Evolutionary conservation across 2,329 filamentous ascomycete species (phyloP).

Genomic region (Exserohilum turcica): DNA sequence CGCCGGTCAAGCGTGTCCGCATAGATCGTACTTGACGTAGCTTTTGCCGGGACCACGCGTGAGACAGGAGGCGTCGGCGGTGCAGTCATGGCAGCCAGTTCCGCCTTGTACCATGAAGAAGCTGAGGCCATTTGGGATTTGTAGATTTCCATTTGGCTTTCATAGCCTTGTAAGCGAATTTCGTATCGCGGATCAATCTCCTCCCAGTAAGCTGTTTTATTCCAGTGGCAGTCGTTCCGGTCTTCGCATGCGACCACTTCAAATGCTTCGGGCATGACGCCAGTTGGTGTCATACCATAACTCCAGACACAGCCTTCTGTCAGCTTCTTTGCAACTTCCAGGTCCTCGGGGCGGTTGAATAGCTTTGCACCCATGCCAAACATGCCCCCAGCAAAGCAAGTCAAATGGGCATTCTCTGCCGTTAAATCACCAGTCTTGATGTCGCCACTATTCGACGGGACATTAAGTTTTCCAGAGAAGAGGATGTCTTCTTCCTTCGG

Average conservation of each 20-base stretch:
- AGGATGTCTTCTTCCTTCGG: conserved; percentile 54
- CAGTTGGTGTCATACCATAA: conserved; percentile 62
- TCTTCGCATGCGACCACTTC: conserved; percentile 55
- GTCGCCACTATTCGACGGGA: conserved; percentile 36
- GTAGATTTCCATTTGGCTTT: conserved; percentile 44
- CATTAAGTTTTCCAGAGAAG: conserved; percentile 44
- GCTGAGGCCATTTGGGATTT: conserved; percentile 41
- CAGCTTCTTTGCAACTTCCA: conserved; percentile 62
- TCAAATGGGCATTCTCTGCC: conserved; percentile 63
- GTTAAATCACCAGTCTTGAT: conserved; percentile 35
- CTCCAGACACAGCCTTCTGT: conserved; percentile 68
- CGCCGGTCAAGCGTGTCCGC: conserved; percentile 34
- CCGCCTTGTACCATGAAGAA: conserved; percentile 36
- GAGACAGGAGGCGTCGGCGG: conserved; percentile 15
- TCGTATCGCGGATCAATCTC: conserved; percentile 46
- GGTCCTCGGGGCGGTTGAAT: conserved; percentile 59
- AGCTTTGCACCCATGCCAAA: conserved; percentile 70
- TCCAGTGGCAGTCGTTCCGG: conserved; percentile 50
- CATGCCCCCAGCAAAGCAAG: conserved; percentile 74
- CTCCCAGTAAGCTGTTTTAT: conserved; percentile 53
- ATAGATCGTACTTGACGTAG: conserved; percentile 23
- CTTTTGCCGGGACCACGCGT: conserved; percentile 17
- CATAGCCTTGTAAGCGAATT: conserved; percentile 30
- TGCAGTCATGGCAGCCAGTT: conserved; percentile 35
- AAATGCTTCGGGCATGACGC: conserved; percentile 67